Conservation (phyloP, 352 stramenopile species). For the Phytophthora cryptogea region DNA sequence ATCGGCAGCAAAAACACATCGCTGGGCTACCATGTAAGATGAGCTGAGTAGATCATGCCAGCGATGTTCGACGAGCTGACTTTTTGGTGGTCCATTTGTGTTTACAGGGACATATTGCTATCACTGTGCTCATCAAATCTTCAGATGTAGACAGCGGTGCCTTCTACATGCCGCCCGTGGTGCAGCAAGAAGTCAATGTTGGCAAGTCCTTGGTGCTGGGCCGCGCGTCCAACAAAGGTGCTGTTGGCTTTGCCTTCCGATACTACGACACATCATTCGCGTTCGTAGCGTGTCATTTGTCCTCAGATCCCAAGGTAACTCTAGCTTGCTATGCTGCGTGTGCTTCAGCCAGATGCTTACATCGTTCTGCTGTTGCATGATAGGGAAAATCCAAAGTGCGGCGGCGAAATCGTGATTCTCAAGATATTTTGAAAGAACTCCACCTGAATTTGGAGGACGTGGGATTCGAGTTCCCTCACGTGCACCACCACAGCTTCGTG, state of each 20-base stretch:
- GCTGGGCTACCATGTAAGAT: slow-evolving; percentile 72
- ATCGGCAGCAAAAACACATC: slow-evolving; percentile 84
- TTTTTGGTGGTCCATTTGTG: background rate
- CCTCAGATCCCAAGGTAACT: slow-evolving; percentile 81
- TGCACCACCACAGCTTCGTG: slow-evolving; percentile 90
- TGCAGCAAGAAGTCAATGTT: slow-evolving; percentile 74
- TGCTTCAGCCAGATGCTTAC: background rate
- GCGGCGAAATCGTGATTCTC: slow-evolving; percentile 74
- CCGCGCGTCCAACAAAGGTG: slow-evolving; percentile 89
- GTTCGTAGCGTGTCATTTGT: slow-evolving; percentile 89
- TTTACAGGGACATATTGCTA: slow-evolving; percentile 78
- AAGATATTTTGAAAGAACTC: slow-evolving; percentile 76
- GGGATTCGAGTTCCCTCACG: slow-evolving; percentile 83
- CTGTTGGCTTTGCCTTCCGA: slow-evolving; percentile 87
- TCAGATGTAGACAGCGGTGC: slow-evolving; percentile 69
- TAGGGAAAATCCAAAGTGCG: slow-evolving; percentile 77
- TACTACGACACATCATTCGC: slow-evolving; percentile 88
- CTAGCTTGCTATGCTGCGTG: background rate
- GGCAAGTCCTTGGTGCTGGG: slow-evolving; percentile 79
- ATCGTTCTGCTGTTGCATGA: background rate
- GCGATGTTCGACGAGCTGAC: background rate
- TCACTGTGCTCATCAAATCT: slow-evolving; percentile 79
- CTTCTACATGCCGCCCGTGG: slow-evolving; percentile 82
- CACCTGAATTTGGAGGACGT: slow-evolving; percentile 83
- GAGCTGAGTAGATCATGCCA: background rate